A percentile compares a stretch with the other conserved stretches of the same genome.
Conservation (phyloP, 139 green algal species). For the Chlorella sp. region DNA sequence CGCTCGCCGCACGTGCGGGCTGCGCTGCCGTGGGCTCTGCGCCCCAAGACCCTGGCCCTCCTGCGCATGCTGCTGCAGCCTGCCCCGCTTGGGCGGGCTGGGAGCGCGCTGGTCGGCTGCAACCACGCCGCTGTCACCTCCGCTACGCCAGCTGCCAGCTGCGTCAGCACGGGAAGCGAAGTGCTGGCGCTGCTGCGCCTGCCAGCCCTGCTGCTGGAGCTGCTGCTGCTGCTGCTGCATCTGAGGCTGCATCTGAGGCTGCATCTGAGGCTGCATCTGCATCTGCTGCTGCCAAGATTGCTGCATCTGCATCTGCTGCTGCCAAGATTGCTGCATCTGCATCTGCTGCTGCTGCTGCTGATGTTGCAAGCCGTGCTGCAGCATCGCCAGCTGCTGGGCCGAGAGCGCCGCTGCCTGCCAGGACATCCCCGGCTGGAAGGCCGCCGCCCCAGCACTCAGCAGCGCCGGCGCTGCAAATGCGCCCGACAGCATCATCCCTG, state of each 20-base stretch:
- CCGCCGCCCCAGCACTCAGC: background rate
- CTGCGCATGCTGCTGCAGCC: background rate
- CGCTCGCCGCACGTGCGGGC: background rate
- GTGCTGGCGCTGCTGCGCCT: conserved; percentile 5
- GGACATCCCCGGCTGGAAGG: background rate
- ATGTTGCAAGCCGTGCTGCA: background rate
- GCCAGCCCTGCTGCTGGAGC: background rate
- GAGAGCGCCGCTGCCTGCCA: background rate
- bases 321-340: background rate
- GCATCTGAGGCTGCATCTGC: background rate
- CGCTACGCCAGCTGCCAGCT: background rate
- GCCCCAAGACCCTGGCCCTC: background rate
- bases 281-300: too few relatives aligned
- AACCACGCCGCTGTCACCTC: background rate
- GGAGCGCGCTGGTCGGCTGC: background rate
- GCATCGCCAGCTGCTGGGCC: background rate
- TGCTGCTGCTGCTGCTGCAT: background rate
- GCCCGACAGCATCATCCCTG: background rate
- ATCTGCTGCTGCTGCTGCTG: background rate
- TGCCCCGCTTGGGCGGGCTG: background rate
- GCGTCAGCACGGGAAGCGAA: background rate
- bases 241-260: background rate
- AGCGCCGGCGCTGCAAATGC: background rate
- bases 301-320: background rate
- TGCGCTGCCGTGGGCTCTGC: background rate